Evolutionary conservation across 2,329 filamentous ascomycete genomes (phyloP), one percentile per base, ranked within the genome.

Genomic region (Ascochyta lentis): DNA sequence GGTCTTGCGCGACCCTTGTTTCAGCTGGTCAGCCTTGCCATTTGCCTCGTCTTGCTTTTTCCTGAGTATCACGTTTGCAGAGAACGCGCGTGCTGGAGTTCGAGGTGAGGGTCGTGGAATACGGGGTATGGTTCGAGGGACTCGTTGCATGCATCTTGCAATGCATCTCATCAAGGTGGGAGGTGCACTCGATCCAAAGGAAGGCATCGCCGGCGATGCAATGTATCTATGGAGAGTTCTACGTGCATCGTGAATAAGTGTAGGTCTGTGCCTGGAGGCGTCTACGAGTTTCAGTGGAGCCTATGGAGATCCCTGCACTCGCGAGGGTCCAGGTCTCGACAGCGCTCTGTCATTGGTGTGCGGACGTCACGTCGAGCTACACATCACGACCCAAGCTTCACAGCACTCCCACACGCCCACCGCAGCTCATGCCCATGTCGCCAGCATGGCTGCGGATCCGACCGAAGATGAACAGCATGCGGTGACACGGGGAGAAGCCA

Each of bases 401-500:
- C 57, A 63, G 50, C 58, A 29, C 58, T 55, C 49, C 26, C 56
- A 48, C 56, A 55, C 48, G 48, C 59, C 56, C 52, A 61, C 60
- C 61, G 67, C 64, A 68, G 72, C 53, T 35, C 38, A 51, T 48
- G 53, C 70, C 68, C 69, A 77, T 77, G 75, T 69, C 66, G 68
- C 63, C 67, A 73, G 68, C 74, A 77, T 77, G 75, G 72, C 72
- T 72, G 74, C 74, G 67, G 72, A 71, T 56, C 63, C 67, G 43
- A 69, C 63, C 62, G 65, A 71, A 55, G 58, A 69, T 54, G 72
- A 71, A 19, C 47, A 56, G 47, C 47, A 51, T 33, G 41, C 53
- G 38, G 53, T 56, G 47, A 56, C 53, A 42, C 29, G 19, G 22
- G 31, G 43, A 43, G 38, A n/a, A 22, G 38, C 47, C 42, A 42